These are phyloP conservation scores for Spirogloea muscicola DNA, from an alignment of 139 green algal genomes.

Conservation along the genomic window DNA sequence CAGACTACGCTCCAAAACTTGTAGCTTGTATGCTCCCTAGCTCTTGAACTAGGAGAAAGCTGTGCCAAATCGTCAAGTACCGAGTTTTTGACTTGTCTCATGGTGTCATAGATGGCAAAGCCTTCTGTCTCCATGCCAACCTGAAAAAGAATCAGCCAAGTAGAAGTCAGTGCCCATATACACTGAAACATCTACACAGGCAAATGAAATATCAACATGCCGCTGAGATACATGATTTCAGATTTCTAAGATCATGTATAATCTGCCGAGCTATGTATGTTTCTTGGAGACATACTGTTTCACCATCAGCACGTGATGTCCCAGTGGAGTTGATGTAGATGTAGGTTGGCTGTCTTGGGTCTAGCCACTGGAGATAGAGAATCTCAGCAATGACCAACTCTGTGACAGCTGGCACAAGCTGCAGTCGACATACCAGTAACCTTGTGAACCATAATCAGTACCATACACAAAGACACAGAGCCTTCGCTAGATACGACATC, in stretches of 20 bases:
- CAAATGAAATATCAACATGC: no score
- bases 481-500: no score
- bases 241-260: no score
- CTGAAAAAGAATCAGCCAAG: neutral
- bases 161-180: no score
- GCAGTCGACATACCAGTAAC: conserved; percentile 30
- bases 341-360: conserved; percentile 71
- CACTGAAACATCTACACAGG: no score
- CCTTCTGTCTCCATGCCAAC: conserved; percentile 86
- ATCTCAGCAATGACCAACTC: conserved; percentile 83
- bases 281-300: conserved; percentile 65
- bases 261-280: no score
- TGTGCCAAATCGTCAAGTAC: no score
- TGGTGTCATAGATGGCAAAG: conserved; percentile 82
- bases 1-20: no score
- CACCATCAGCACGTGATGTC: conserved; percentile 74
- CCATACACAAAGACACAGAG: no score
- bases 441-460: neutral
- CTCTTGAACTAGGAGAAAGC: no score
- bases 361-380: conserved; percentile 80
- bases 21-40: no score
- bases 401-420: conserved; percentile 81
- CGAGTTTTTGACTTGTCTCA: conserved; percentile 71
- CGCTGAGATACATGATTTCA: no score
- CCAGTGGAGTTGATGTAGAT: conserved; percentile 88